These are phyloP conservation scores for Leccinum insolens DNA, from an alignment of 1,284 basidiomycete species.

Conservation along the genomic window DNA sequence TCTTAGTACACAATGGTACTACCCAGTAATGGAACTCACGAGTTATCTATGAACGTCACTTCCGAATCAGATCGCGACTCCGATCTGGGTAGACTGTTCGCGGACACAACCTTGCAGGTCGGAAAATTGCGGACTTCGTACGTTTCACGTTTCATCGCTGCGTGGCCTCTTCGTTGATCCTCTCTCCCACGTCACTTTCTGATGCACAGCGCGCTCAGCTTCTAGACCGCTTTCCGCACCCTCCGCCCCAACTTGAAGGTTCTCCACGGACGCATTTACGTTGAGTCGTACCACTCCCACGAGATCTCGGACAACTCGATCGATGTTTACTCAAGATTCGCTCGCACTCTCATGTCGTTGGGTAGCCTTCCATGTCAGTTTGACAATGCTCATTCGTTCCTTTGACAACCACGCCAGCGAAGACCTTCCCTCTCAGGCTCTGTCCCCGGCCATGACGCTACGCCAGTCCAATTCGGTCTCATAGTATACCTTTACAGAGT, in stretches of 20 bases:
- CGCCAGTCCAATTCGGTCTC: slow-evolving; percentile 24
- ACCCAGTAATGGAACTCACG: too few relatives aligned
- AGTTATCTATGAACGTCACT: too few relatives aligned
- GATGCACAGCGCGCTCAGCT: slow-evolving; percentile 21
- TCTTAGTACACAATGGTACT: too few relatives aligned
- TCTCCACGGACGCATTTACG: slow-evolving; percentile 28
- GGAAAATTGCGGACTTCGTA: slow-evolving; percentile 29
- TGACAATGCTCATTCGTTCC: slow-evolving; percentile 20
- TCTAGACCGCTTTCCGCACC: slow-evolving; percentile 21
- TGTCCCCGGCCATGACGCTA: slow-evolving; percentile 21
- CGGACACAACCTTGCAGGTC: slow-evolving; percentile 25
- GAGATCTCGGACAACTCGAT: slow-evolving; percentile 19
- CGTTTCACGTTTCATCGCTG: slow-evolving; percentile 6
- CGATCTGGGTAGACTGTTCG: too few relatives aligned
- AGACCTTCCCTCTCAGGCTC: slow-evolving; percentile 4
- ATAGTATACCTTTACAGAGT: slow-evolving; percentile 15
- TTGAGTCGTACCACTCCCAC: slow-evolving; percentile 23
- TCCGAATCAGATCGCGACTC: too few relatives aligned
- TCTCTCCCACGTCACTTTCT: slow-evolving; percentile 21
- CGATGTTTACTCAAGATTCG: slow-evolving; percentile 5
- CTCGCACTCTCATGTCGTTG: slow-evolving; percentile 8
- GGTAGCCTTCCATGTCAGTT: slow-evolving; percentile 25
- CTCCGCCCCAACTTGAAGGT: slow-evolving; percentile 27
- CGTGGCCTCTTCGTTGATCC: neutral
- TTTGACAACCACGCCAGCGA: neutral